Evolutionary conservation across 495 filamentous ascomycete genomes (phyloP), one percentile per base, ranked within the genome.

Genomic region (Penicillium lividum): DNA sequence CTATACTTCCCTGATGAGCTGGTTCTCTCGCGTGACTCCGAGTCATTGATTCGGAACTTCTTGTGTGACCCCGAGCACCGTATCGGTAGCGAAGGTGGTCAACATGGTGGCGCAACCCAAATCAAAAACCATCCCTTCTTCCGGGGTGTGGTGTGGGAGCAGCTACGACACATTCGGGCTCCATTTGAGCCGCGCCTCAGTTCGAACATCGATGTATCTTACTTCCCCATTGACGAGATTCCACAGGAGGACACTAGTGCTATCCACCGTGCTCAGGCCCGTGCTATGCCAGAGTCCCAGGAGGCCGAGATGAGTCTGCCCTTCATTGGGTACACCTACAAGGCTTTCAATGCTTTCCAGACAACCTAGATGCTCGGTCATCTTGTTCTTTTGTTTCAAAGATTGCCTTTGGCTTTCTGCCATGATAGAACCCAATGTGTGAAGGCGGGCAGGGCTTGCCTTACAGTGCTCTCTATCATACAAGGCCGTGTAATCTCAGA

Each of bases 321-420:
- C 3, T 98, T 98, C 72, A 96, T 98, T 65, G 94, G 94, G 25
- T 98, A 98, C 71, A 98, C 94, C 18, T 98, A 96, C 81, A 98
- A 97, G 81, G 89, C 94, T 56, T 98, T 98, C 74, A 93, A 97
- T 77, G 90, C 88, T 62, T 87, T 88, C 72, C 74, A 83, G 57
- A 76, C 54, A 47, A 77, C 59, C 28, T 80, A 69, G 44, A 48
- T 40, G 27, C 28, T 27, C 25, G 15, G 27, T 8, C 27, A 27
- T 47, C 22, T 52, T 36, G 15, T 52, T 22, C 18, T 38, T 40
- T 52, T 33, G 15, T 38, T 25, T 51, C 28, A 27, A 52, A 15
- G 38, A 36, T 38, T 52, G n/a, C 30, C 50, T 7, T 52, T 5
- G 9, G 50, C 33, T 27, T 10, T 28, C 13, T 43, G 34, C 15